Evolutionary conservation across 2,329 filamentous ascomycete species (phyloP).

Genomic region (Ophiosphaerella herpotricha): DNA sequence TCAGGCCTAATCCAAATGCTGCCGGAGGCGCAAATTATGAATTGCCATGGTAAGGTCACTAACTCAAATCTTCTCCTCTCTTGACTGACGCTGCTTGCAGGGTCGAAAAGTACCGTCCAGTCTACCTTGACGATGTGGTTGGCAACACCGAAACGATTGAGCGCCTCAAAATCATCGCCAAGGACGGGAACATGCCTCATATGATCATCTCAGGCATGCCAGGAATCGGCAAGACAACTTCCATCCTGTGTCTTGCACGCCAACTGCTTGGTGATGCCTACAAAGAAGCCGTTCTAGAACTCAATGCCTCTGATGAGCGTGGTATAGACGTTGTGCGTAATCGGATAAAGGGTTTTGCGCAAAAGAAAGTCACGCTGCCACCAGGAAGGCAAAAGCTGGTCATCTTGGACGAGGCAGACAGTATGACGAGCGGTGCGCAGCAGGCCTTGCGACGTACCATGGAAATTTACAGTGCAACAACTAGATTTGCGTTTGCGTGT

Average conservation of each 20-base stretch:
- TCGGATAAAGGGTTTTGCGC: conserved; percentile 96
- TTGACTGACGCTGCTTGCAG: conserved; percentile 54
- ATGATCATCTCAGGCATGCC: conserved; percentile 99
- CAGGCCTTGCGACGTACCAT: conserved; percentile 94
- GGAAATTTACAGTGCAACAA: conserved; percentile 98
- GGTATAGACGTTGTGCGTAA: conserved; percentile 98
- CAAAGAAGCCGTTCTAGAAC: conserved; percentile 94
- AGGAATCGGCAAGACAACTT: conserved; percentile 97
- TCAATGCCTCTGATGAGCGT: conserved; percentile 95
- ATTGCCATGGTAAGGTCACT: conserved; percentile 69
- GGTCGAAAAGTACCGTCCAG: conserved; percentile 97
- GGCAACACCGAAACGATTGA: conserved; percentile 98
- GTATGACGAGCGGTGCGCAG: conserved; percentile 95
- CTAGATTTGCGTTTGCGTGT: conserved; percentile 95
- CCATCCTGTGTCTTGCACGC: conserved; percentile 87
- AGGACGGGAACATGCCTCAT: conserved; percentile 99
- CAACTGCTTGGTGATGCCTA: conserved; percentile 91
- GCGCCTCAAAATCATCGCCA: conserved; percentile 95
- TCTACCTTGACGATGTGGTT: conserved; percentile 95
- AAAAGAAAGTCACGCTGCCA: conserved; percentile 97
- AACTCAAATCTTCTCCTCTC: not conserved
- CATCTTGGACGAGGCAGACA: conserved; percentile 95
- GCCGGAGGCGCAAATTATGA: conserved; percentile 64
- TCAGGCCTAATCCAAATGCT: conserved; percentile 48
- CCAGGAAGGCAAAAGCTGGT: conserved; percentile 92